Percentiles rank a stretch among this genome's conserved stretches.
Conservation (phyloP, 1,284 basidiomycete species). For the Irpex sp. region DNA sequence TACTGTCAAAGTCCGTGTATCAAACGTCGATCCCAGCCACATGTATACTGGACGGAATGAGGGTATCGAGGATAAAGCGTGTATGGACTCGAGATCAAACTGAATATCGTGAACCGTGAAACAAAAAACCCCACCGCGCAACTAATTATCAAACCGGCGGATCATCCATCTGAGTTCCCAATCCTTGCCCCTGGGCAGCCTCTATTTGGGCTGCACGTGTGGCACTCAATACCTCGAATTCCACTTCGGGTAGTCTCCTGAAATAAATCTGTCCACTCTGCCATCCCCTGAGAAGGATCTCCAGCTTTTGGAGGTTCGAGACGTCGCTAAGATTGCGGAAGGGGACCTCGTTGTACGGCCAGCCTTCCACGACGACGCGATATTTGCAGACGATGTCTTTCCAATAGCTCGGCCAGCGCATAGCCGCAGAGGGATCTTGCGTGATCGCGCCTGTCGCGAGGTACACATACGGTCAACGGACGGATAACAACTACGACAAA, state of each 20-base stretch:
- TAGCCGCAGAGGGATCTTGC: conserved; percentile 23
- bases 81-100: not conserved
- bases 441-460: conserved; percentile 22
- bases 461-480: not conserved
- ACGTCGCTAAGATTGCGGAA: conserved; percentile 31
- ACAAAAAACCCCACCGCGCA: not conserved
- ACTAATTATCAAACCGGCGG: conserved; percentile 2
- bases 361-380: conserved; percentile 28
- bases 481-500: conserved; percentile 1
- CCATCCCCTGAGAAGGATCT: conserved; percentile 24
- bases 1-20: conserved; percentile 5
- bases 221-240: conserved; percentile 20
- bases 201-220: conserved; percentile 20
- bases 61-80: not conserved
- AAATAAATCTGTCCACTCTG: conserved; percentile 23
- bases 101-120: not conserved
- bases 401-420: conserved; percentile 29
- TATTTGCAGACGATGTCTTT: conserved; percentile 28
- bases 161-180: not conserved
- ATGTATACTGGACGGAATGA: not conserved
- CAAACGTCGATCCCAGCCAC: not conserved
- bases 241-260: conserved; percentile 21
- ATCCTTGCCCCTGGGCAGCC: conserved; percentile 8
- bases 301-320: conserved; percentile 28
- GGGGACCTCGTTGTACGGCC: conserved; percentile 27